These are phyloP conservation scores for Pelargonium myrrhifolium DNA, from an alignment of 441 rosid species.

Conservation along the genomic window DNA sequence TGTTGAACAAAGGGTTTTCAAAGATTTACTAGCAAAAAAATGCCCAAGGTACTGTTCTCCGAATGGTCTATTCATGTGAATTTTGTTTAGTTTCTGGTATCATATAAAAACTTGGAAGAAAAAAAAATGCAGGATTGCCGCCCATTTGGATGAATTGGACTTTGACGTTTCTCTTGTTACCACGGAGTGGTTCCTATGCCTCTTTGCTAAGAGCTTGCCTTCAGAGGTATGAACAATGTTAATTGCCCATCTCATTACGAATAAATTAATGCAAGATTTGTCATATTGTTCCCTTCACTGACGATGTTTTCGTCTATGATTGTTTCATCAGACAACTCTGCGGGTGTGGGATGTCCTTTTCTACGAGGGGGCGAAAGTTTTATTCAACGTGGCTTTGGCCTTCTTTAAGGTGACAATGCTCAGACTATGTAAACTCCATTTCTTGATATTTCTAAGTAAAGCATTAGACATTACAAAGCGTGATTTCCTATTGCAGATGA, in stretches of 20 bases:
- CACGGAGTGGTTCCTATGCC: slow-evolving; percentile 97
- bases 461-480: background rate
- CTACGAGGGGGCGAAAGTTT: slow-evolving; percentile 92
- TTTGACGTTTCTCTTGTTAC: slow-evolving; percentile 97
- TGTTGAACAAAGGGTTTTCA: slow-evolving; percentile 92
- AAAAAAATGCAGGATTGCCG: slow-evolving; percentile 57
- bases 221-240: slow-evolving; percentile 61
- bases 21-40: slow-evolving; percentile 74
- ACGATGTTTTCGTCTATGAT: slow-evolving; percentile 7
- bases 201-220: slow-evolving; percentile 94
- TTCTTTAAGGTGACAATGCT: slow-evolving; percentile 65
- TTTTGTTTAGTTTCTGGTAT: slow-evolving; percentile 4
- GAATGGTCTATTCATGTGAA: background rate
- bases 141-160: slow-evolving; percentile 78
- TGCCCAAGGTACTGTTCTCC: slow-evolving; percentile 57
- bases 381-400: slow-evolving; percentile 94
- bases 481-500: slow-evolving; percentile 55
- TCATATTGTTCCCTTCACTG: slow-evolving; percentile 5
- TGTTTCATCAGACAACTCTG: slow-evolving; percentile 63
- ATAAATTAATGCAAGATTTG: slow-evolving; percentile 2
- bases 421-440: slow-evolving; percentile 2
- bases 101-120: slow-evolving; percentile 12
- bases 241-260: background rate
- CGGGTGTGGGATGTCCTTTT: slow-evolving; percentile 98
- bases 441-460: background rate